Percentiles rank a stretch among this genome's conserved stretches.
Conservation (phyloP, 345 rosid species). For the Clarkia xantiana region DNA sequence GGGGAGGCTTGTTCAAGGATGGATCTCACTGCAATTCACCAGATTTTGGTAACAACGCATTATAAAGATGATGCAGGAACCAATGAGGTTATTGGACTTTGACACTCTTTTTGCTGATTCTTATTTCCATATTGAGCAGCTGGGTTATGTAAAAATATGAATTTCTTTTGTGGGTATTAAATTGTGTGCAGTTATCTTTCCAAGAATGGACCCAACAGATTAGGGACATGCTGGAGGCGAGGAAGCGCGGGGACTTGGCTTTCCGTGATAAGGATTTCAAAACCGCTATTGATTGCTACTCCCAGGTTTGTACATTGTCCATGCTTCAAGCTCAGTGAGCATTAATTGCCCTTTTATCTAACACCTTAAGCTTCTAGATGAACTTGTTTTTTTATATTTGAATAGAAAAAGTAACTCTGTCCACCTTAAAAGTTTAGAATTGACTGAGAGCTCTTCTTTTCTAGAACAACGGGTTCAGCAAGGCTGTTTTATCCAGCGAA, state of each 20-base stretch:
- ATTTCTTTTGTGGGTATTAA: conserved; percentile 8
- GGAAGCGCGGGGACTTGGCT: conserved; percentile 84
- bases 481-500: too few species aligned
- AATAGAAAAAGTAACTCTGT: too few species aligned
- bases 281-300: conserved; percentile 77
- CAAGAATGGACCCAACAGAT: conserved; percentile 99
- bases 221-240: conserved; percentile 86
- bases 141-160: conserved; percentile 6
- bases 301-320: conserved; percentile 46
- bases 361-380: too few species aligned
- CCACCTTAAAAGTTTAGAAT: too few species aligned
- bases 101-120: neutral
- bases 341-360: too few species aligned
- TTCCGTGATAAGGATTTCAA: conserved; percentile 95
- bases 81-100: conserved; percentile 41
- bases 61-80: conserved; percentile 95
- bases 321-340: neutral
- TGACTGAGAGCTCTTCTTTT: too few species aligned
- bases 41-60: conserved; percentile 65
- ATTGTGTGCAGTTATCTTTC: conserved; percentile 59
- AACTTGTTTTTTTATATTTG: too few species aligned
- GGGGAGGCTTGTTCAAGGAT: conserved; percentile 93
- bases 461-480: too few species aligned
- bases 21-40: conserved; percentile 97
- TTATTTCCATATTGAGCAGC: neutral